Conservation (phyloP, 1,284 basidiomycete species). For the Ceratobasidium sp. region DNA sequence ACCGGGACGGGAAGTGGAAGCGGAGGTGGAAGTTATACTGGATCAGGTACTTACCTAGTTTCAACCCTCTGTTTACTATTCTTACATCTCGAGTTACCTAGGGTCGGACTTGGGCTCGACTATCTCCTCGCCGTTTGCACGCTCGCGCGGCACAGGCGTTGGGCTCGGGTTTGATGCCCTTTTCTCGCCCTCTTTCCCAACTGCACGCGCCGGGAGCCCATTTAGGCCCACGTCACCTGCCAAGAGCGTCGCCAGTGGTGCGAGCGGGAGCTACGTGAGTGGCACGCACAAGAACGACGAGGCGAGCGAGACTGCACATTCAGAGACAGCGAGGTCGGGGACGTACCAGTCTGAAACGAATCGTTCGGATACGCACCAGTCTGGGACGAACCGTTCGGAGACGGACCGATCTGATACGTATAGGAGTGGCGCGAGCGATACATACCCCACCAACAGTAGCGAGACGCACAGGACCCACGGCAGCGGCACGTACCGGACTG, state of each 20-base stretch:
- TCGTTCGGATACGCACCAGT: conserved; percentile 11
- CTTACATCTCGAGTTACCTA: background rate
- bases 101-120: conserved; percentile 33
- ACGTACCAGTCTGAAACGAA: conserved; percentile 17
- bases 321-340: background rate
- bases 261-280: conserved; percentile 28
- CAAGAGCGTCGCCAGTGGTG: conserved; percentile 16
- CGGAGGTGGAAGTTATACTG: conserved; percentile 48
- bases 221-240: conserved; percentile 26
- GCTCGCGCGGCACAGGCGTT: conserved; percentile 35
- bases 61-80: background rate
- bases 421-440: conserved; percentile 21
- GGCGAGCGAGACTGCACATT: background rate
- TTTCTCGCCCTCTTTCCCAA: conserved; percentile 37
- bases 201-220: conserved; percentile 23
- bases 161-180: conserved; percentile 39
- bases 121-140: conserved; percentile 31
- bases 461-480: background rate
- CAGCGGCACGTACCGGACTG: conserved; percentile 1
- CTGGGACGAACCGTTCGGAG: conserved; percentile 4
- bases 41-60: conserved; percentile 17
- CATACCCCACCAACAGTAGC: background rate
- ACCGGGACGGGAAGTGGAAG: conserved; percentile 19
- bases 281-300: conserved; percentile 3
- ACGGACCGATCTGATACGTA: conserved; percentile 13